Conservation (phyloP, 2,329 filamentous ascomycete species). For the Coniochaeta sp. region DNA sequence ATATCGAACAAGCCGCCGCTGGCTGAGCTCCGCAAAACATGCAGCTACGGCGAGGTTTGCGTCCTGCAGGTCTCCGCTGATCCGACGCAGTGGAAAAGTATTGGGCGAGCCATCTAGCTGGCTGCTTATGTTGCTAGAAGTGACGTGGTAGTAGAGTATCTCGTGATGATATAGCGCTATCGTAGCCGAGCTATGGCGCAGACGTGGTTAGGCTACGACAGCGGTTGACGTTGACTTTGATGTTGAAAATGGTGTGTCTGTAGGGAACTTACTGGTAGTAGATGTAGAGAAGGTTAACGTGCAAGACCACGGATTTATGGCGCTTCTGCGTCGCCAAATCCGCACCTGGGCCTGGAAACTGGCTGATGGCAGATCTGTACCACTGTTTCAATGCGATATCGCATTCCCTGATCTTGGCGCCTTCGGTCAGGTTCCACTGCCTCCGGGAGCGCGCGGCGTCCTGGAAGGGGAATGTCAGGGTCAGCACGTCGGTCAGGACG, state of each 20-base stretch:
- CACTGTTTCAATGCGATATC: constrained; percentile 29
- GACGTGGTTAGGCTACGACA: neutral
- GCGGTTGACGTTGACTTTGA: neutral
- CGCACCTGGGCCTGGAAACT: constrained; percentile 28
- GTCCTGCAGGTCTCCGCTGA: constrained; percentile 33
- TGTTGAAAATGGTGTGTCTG: neutral
- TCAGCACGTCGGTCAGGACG: constrained; percentile 36
- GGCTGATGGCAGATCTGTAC: constrained; percentile 28
- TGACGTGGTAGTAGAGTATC: constrained; percentile 32
- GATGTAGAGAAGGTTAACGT: constrained; percentile 42
- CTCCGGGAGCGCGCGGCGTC: neutral
- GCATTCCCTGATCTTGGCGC: constrained; percentile 20
- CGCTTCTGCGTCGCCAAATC: constrained; percentile 21
- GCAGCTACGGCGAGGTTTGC: constrained; percentile 35
- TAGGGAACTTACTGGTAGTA: constrained; percentile 37
- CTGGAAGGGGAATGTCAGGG: neutral
- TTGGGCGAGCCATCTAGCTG: constrained; percentile 19
- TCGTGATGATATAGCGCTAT: constrained; percentile 39
- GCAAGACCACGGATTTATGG: constrained; percentile 34
- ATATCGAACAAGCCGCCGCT: constrained; percentile 34
- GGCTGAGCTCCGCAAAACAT: constrained; percentile 38
- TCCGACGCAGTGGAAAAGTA: constrained; percentile 29
- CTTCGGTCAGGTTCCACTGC: neutral
- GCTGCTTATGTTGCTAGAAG: constrained; percentile 20
- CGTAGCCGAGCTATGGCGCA: constrained; percentile 26